Base-by-base conservation (phyloP, 1,284 basidiomycete genomes). In the Peniophora sp. region DNA sequence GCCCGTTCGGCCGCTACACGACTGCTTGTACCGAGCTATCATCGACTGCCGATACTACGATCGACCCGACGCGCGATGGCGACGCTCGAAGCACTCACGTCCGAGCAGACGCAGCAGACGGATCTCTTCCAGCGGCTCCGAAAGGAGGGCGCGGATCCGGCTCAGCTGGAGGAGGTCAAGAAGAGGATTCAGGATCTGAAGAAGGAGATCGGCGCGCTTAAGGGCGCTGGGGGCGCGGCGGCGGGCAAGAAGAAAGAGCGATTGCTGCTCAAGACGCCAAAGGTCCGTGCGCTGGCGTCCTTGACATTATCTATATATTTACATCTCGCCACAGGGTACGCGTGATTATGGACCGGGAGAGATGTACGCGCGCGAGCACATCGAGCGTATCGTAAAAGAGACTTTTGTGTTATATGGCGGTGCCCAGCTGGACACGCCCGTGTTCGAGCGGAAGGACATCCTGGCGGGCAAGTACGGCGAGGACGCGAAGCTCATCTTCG, bases 401-500 rank as follows among this genome's bases (percentile, higher is more conserved):
- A 83, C 86, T 55, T 99, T 99, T 68, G 83, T 91, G 51, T 79
- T 84, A 14, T 97, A 89, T 64, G 96, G 97, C 35, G 96, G 87
- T 2, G 81, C 85, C 52, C 94, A 92, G 55, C 92, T 99, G 55
- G 96, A 99, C 69, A 99, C 96, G 1, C 96, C 96, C 52, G 94
- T 98, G 17, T 98, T 99, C 62, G 96, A 99, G 73, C 85, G 96
- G 55, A 95, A 94, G 67, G 96, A 99, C 64, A 87, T 99, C 55
- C 74, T 98, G 45, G 82, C 92, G 0, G 96, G 93, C 56, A 99
- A 98, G 71, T 97, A 97, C 60, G 94, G 93, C 52, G 97, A 99
- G 70, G 96, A 99, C 67, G 83, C 87, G 47, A 99, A 99, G 70
- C 85, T 99, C 61, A 99, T 99, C 60, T 99, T 97, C 68, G 96